Base-by-base conservation (phyloP, 1,284 basidiomycete species). In the Tetrapyrgos nigripes region DNA sequence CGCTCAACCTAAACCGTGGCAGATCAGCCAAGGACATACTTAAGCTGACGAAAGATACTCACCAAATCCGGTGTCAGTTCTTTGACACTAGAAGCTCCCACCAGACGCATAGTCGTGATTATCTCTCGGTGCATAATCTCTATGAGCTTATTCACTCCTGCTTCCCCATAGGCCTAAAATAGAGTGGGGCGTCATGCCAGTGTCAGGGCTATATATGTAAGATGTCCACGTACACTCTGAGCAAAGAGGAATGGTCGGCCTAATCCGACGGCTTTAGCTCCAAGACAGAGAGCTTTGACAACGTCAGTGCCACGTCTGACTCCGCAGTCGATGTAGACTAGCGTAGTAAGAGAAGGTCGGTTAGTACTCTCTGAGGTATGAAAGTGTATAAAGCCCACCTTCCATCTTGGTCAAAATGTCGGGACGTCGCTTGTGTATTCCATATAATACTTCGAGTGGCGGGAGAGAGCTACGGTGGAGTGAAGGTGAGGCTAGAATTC, bases 211-310 rank as follows among this genome's bases (percentile, higher is more conserved):
- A 35, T 61, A 58, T 10, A 10, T 50, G 28, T 35, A 21, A 53
- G 27, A 21, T n/a, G 24, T 27, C 19, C 21, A 66, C 85, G 67
- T 72, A 91, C 90, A 67, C 91, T 92, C 76, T 96, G 93, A 1
- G 93, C 93, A 68, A 92, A 96, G n/a, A 97, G 79, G 80, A 97
- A 96, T 1, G 92, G 85, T 27, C 96, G 84, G 0, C 96, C 96
- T 24, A 98, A 78, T 1, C 96, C 96, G 5, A 97, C 94, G 3
- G 92, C 94, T 63, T 80, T 91, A 1, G 96, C 96, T 37, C 96
- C 96, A 26, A 98, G 79, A 64, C 94, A 96, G 2, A 98, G 75
- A 0, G 95, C 94, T 75, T 98, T 98, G 54, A 98, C 76, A 8
- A 97, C 88, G 72, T 96, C 94, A 82, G 37, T 40, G 17, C 37